A percentile compares a stretch with the other conserved stretches of the same genome.
phyloP scores from a whole-genome alignment of 129 eudicot genomes.

The Solidago caesia region DNA sequence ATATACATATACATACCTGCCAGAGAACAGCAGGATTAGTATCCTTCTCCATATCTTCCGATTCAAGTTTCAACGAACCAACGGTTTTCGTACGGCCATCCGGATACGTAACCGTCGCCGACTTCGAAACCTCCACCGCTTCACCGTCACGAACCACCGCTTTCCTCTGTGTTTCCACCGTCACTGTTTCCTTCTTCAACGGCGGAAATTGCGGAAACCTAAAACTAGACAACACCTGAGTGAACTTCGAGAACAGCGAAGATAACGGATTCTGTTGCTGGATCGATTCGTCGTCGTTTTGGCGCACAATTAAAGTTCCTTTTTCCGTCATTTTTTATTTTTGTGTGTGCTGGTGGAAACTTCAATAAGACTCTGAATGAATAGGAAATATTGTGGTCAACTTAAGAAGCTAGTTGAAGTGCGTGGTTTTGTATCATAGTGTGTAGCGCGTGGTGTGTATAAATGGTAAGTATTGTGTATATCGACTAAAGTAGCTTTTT shows the following conservation, averaged over 20 bases:
- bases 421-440: conserved; percentile 4
- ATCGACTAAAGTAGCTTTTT: conserved; percentile 17
- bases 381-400: conserved; percentile 8
- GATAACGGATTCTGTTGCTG: conserved; percentile 33
- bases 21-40: conserved; percentile 70
- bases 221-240: conserved; percentile 29
- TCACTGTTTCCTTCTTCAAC: conserved; percentile 27
- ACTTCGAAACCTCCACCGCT: conserved; percentile 30
- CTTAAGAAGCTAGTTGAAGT: conserved; percentile 23
- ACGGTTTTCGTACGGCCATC: conserved; percentile 23
- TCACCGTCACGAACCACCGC: conserved; percentile 25
- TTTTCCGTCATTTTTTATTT: conserved; percentile 39
- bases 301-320: conserved; percentile 12
- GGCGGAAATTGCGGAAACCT: conserved; percentile 29
- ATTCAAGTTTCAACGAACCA: conserved; percentile 53
- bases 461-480: neutral
- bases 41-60: conserved; percentile 44
- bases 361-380: neutral
- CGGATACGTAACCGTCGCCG: conserved; percentile 44
- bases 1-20: conserved; percentile 51
- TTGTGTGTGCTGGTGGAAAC: neutral
- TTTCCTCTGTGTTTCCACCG: conserved; percentile 33
- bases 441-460: neutral
- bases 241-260: conserved; percentile 32
- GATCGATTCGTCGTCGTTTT: conserved; percentile 26